phyloP scores from a whole-genome alignment of 2,329 filamentous ascomycete species.

The Paramyrothecium roridum region DNA sequence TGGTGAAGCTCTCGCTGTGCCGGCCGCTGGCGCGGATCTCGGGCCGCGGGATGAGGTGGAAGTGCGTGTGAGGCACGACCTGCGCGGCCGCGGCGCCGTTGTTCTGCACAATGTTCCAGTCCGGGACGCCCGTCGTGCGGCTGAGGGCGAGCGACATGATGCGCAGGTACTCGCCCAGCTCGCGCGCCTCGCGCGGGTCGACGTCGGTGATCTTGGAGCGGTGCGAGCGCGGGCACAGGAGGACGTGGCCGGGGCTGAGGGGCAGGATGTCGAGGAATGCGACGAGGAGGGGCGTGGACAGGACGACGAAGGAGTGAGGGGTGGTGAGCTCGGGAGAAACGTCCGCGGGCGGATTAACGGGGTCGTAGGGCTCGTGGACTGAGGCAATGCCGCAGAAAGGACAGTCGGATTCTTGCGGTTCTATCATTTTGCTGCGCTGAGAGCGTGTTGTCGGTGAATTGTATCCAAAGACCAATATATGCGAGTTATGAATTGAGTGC shows the following conservation, averaged over 20 bases:
- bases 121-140: constrained; percentile 65
- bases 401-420: constrained; percentile 39
- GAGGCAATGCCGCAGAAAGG: constrained; percentile 61
- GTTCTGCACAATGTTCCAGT: constrained; percentile 98
- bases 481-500: background rate
- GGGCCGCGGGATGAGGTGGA: constrained; percentile 87
- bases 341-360: constrained; percentile 36
- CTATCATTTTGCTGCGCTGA: constrained; percentile 23
- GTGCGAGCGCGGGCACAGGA: constrained; percentile 77
- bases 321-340: constrained; percentile 30
- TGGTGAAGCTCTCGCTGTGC: constrained; percentile 67
- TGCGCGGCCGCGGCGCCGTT: constrained; percentile 88
- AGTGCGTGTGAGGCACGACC: constrained; percentile 91
- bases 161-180: constrained; percentile 66
- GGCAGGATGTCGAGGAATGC: constrained; percentile 95
- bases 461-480: background rate
- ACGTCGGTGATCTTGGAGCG: constrained; percentile 75
- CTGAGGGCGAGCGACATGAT: constrained; percentile 70
- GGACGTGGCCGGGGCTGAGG: constrained; percentile 75
- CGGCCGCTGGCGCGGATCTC: constrained; percentile 54
- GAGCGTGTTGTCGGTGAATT: background rate
- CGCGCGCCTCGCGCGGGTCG: constrained; percentile 57
- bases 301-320: constrained; percentile 60
- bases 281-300: constrained; percentile 73
- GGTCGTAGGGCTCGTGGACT: constrained; percentile 45